Evolutionary conservation across 139 green algal species (phyloP), one percentile per base, ranked within the genome.

Genomic region (Pseudopediastrum boryanum): DNA sequence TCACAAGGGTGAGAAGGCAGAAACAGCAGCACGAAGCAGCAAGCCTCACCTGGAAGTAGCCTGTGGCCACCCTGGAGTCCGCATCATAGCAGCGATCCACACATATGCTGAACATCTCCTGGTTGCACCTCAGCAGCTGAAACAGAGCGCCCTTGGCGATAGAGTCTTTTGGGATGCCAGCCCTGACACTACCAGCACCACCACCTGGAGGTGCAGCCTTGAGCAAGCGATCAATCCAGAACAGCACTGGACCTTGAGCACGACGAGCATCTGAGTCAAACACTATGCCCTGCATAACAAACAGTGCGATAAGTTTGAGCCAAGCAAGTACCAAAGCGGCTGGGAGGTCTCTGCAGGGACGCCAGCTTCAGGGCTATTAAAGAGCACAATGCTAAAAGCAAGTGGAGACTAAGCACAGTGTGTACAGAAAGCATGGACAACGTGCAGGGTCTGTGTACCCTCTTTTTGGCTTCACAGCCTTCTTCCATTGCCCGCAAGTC

Each of bases 61-160:
- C 85, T 4, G 81, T 80, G 3, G 93, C 83, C 0, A 97, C 61
- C 2, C 48, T 29, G 1, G 78, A 39, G 70, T 93, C 69, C 16
- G 73, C 13, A 7, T 88, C 71, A 78, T 98, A 98, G 77, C 86
- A 92, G 38, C 92, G 87, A 74, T 95, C 83, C 41, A 98, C 77
- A 75, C 70, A 86, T 4, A 75, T 46, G 12, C 54, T 65, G 38
- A 90, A 86, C 77, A 86, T 78, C 9, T 87, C 82, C 23, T 82
- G 68, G 72, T 90, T 90, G 77, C 54, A 64, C 25, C 58, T 67
- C 43, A 89, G 81, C 61, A 89, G 64, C 27, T 59, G 43, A 33
- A 77, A 71, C 56, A 87, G 59, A 48, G 79, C 85, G 19, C 52
- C 52, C 29, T 63, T 38, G 27, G 63, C 85, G 23, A 87, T 75